A percentile compares a stretch with the other conserved stretches of the same genome.
These are phyloP conservation scores for Sphaerulina populicola DNA, from an alignment of 2,329 filamentous ascomycete species.

Conservation along the genomic window DNA sequence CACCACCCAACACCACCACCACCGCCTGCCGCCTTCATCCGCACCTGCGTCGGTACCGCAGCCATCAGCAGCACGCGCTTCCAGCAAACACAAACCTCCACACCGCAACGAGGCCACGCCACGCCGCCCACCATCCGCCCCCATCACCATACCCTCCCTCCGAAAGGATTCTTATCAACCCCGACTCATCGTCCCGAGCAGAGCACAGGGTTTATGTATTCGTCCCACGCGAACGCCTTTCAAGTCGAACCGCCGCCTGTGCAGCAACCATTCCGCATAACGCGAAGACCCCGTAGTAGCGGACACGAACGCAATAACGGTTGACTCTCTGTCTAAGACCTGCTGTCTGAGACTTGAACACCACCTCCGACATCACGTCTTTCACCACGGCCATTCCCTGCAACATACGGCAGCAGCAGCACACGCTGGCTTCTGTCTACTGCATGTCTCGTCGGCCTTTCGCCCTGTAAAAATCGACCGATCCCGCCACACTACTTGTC, in stretches of 20 bases:
- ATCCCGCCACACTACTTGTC: conserved; percentile 2
- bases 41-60: neutral
- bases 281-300: conserved; percentile 79
- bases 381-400: conserved; percentile 16
- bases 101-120: conserved; percentile 8
- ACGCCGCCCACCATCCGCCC: conserved; percentile 14
- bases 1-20: neutral
- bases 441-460: conserved; percentile 51
- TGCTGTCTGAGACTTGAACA: conserved; percentile 9
- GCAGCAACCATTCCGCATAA: conserved; percentile 85
- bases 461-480: conserved; percentile 14
- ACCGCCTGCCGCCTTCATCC: neutral
- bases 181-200: conserved; percentile 19
- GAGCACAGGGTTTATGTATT: conserved; percentile 78
- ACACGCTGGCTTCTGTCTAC: conserved; percentile 30
- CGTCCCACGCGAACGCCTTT: conserved; percentile 90
- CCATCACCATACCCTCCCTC: conserved; percentile 15
- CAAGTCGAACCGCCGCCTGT: conserved; percentile 87
- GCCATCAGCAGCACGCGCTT: conserved; percentile 1
- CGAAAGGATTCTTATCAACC: conserved; percentile 15
- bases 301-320: conserved; percentile 84
- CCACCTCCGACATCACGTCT: conserved; percentile 6
- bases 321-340: conserved; percentile 44
- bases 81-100: conserved; percentile 12
- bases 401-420: conserved; percentile 23